Evolutionary conservation across 306 rosid genomes (phyloP), one percentile per base, ranked within the genome.

Genomic region (Albizia julibrissin): DNA sequence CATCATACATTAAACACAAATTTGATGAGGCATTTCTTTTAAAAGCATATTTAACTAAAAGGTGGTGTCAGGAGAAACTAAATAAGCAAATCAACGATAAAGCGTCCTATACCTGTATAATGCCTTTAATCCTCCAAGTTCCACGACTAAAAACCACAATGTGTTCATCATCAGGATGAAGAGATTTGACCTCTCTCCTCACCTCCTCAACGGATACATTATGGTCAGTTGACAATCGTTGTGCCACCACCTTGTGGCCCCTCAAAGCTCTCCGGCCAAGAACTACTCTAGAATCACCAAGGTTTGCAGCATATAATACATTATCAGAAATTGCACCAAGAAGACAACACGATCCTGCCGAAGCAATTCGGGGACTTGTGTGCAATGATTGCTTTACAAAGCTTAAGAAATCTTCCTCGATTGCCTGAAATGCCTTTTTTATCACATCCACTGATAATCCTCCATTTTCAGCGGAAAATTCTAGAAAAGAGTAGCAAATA

Each of bases 111-210:
- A 93, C 98, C 99, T 95, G 99, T 89, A 95, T 95, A 78, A 95
- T 95, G 66, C 99, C 99, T 82, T 95, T 95, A 64, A 95, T 92
- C 79, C 99, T 91, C 99, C 99, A 95, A 62, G 90, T 95, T 64
- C 99, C 99, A 2, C 91, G 98, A 59, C 52, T 87, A 79, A 87
- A 85, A 31, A 95, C 94, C 54, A 95, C 98, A 52, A 92, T 74
- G 29, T 89, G 97, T 2, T 96, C 64, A 86, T 95, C 99, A 76
- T 95, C 99, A 3, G 99, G 99, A 79, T 95, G 98, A 66, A 92
- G 96, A 49, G 98, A 97, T 82, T 88, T 90, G 24, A 95, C 94
- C 82, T 95, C 99, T 83, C 84, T 90, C 86, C 99, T 95, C 75
- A 95, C 92, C 87, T 93, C 93, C 84, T 91, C 99, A 73, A 87